Conservation (phyloP, 176 grass and related monocot species). For the Alloteropsis semialata region DNA sequence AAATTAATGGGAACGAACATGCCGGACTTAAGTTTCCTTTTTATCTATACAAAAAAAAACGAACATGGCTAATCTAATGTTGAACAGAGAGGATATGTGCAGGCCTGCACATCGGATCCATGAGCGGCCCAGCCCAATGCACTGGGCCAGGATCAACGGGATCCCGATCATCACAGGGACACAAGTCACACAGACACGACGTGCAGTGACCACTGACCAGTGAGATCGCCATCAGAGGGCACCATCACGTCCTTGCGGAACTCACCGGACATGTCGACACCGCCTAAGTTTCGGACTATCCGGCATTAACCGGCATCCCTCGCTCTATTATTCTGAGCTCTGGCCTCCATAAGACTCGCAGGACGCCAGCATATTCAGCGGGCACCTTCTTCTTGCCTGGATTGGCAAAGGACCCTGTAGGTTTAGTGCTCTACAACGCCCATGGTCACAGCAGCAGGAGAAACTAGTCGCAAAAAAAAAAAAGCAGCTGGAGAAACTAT, state of each 20-base stretch:
- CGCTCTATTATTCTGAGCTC: not conserved
- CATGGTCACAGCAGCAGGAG: not conserved
- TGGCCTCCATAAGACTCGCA: not conserved
- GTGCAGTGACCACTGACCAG: no score
- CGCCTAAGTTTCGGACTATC: not conserved
- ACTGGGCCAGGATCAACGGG: not conserved
- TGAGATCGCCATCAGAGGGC: not conserved
- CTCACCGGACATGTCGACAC: not conserved
- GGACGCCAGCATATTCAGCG: not conserved
- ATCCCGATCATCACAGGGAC: not conserved
- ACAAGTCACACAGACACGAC: not conserved
- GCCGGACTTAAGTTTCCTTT: not conserved
- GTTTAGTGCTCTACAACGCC: not conserved
- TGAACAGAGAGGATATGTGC: no score
- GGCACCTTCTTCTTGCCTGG: not conserved
- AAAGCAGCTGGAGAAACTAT: not conserved
- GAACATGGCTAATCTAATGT: no score
- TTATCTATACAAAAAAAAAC: no score
- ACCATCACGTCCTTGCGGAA: not conserved
- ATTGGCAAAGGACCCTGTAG: not conserved
- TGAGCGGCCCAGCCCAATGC: not conserved
- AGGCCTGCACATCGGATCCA: not conserved
- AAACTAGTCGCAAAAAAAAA: no score
- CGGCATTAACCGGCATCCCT: not conserved
- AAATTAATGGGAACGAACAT: not conserved